Evolutionary conservation across 768 basidiomycete species (phyloP).

Genomic region (Suillus ampliporus): DNA sequence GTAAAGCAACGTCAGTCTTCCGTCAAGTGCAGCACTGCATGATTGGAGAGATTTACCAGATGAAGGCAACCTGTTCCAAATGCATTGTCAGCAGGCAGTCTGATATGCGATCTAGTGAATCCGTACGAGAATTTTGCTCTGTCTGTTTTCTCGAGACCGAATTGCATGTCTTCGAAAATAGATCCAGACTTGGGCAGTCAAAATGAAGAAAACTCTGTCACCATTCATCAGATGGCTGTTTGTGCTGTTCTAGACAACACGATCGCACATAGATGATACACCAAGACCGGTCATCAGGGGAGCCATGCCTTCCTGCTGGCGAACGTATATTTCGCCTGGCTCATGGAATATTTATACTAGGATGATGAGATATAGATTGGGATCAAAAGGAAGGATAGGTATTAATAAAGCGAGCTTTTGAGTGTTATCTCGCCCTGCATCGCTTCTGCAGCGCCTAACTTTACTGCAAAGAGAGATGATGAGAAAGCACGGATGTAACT

Average conservation of each 20-base stretch:
- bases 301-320: background rate
- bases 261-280: slow-evolving; percentile 1
- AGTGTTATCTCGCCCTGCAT: background rate
- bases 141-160: slow-evolving; percentile 1
- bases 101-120: background rate
- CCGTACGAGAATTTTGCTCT: background rate
- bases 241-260: background rate
- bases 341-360: background rate
- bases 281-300: slow-evolving; percentile 1
- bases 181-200: slow-evolving; percentile 6
- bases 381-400: background rate
- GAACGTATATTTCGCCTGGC: background rate
- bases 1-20: background rate
- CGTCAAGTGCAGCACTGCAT: background rate
- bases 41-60: background rate
- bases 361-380: background rate
- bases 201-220: background rate
- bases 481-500: too few species aligned
- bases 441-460: background rate
- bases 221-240: background rate
- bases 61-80: slow-evolving; percentile 1
- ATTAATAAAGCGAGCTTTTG: background rate
- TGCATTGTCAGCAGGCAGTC: background rate
- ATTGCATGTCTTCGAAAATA: background rate
- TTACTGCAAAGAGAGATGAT: too few species aligned